Percentiles rank a stretch among this genome's conserved stretches.
Evolutionary conservation across 2,329 filamentous ascomycete species (phyloP).

Genomic region (Hypoxylon sp.): DNA sequence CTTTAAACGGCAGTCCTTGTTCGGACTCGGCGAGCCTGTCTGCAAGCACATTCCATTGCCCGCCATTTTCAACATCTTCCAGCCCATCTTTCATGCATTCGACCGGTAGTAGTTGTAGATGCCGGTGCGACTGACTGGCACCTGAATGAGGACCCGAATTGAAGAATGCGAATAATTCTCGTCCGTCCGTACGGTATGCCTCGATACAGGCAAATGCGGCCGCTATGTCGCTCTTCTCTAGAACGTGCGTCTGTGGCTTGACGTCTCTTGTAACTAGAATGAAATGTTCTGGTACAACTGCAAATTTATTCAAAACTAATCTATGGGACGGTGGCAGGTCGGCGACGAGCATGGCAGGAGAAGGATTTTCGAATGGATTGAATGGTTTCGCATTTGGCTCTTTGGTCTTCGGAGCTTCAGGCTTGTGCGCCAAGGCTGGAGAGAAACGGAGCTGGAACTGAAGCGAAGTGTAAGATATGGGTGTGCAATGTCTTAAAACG

Average conservation of each 20-base stretch:
- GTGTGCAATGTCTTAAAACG: not conserved
- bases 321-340: conserved; percentile 67
- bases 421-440: conserved; percentile 75
- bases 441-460: conserved; percentile 81
- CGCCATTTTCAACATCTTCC: conserved; percentile 41
- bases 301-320: conserved; percentile 81
- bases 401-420: conserved; percentile 60
- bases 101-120: conserved; percentile 77
- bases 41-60: conserved; percentile 64
- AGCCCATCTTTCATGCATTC: conserved; percentile 70
- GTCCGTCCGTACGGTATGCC: conserved; percentile 58
- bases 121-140: conserved; percentile 77
- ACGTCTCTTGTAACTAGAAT: conserved; percentile 75
- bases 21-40: conserved; percentile 51
- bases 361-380: conserved; percentile 75
- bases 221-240: conserved; percentile 70
- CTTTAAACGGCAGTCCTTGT: conserved; percentile 56
- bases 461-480: conserved; percentile 12
- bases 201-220: conserved; percentile 71
- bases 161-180: conserved; percentile 73
- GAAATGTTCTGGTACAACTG: conserved; percentile 76
- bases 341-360: conserved; percentile 64
- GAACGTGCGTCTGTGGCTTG: conserved; percentile 72
- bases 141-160: conserved; percentile 77
- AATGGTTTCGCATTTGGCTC: conserved; percentile 56